Evolutionary conservation across 257 asterid genomes (phyloP), one percentile per base, ranked within the genome.

Genomic region (Jaltomata sinuosa): DNA sequence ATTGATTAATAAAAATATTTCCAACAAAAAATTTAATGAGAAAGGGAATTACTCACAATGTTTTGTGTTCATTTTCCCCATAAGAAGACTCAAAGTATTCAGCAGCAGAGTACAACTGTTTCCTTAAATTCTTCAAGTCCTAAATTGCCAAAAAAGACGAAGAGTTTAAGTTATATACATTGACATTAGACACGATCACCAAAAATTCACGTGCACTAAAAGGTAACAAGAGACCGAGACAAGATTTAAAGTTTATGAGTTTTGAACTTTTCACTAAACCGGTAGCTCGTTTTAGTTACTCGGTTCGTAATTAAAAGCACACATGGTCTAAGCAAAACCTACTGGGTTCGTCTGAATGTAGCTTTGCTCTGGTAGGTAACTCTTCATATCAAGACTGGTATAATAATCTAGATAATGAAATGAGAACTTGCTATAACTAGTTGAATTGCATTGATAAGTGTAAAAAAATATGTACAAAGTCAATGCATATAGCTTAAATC

Each of bases 21-120:
- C 12, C 80, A 45, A 8, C 8, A 74, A 65, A 16, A 12, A 25
- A 25, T 45, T 22, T 0, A 8, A 36, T 67, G 36, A 31, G 1
- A 42, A 22, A 59, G 11, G 36, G 15, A 80, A 40, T 29, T 54
- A 62, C 93, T 38, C 88, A 94, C 97, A 91, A 80, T 64, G 90
- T 90, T 87, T 91, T 90, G 81, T 91, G 93, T 5, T 91, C 88
- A 59, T 90, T 87, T 82, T 87, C 88, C 27, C 80, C 86, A 87
- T 93, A 94, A 22, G 95, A 88, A 18, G 88, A 83, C 84, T 94
- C 96, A 49, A 94, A 93, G 84, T 89, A 88, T 65, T 94, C 96
- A 53, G 98, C 98, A 31, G 98, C 97, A 27, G 98, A 91, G 79
- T 93, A 90, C 53, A 94, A 84, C 52, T 94, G 96, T 69, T 84